Conservation (phyloP, 1,139 yeast genomes). For the Magnusiomyces magnusii region DNA sequence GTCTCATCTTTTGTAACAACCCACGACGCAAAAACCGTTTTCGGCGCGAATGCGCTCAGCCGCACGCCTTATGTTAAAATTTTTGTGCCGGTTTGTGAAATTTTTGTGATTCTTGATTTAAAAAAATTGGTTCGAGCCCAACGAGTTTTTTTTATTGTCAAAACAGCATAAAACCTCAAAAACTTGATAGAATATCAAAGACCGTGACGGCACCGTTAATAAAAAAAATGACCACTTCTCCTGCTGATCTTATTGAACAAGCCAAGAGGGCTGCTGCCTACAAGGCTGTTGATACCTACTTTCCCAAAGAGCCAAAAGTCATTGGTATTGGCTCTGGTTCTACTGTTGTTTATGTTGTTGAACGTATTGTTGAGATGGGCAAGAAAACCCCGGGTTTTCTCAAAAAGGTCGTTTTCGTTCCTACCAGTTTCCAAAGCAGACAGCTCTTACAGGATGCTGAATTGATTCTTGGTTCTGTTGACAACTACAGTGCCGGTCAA, state of each 20-base stretch:
- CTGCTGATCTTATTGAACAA: conserved; percentile 38
- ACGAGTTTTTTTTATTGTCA: no score
- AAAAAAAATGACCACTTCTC: not conserved
- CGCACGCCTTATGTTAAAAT: no score
- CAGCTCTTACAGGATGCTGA: conserved; percentile 80
- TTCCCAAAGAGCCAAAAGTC: conserved; percentile 60
- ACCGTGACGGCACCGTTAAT: no score
- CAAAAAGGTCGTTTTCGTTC: conserved; percentile 53
- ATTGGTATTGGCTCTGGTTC: conserved; percentile 97
- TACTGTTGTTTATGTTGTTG: conserved; percentile 94
- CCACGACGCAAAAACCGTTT: no score
- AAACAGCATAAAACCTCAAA: no score
- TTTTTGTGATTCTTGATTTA: no score
- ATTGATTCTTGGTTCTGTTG: conserved; percentile 68
- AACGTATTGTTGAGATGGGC: conserved; percentile 68
- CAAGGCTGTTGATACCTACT: conserved; percentile 84
- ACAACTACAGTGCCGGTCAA: conserved; percentile 55
- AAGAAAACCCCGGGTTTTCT: conserved; percentile 42
- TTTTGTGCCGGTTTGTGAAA: no score
- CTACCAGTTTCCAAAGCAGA: conserved; percentile 95
- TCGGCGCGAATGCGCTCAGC: no score
- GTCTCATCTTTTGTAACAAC: no score
- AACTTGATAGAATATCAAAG: no score
- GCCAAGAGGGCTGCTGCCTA: conserved; percentile 87
- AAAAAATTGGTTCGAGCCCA: no score